Evolutionary conservation across 2,329 filamentous ascomycete genomes (phyloP), one percentile per base, ranked within the genome.

Genomic region (Arthroderma sp.): DNA sequence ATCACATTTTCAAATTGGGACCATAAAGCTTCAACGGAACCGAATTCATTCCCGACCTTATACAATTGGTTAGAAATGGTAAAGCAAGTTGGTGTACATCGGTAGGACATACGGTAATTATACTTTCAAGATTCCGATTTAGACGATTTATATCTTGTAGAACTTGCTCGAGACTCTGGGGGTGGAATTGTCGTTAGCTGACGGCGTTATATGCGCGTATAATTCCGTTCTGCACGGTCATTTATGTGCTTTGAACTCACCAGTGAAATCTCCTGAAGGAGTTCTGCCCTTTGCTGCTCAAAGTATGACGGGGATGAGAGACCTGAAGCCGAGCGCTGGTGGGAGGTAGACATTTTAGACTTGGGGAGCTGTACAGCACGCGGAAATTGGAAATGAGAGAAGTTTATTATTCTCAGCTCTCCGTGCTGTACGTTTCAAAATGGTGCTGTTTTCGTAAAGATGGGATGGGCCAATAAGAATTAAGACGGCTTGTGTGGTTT

Each of bases 1-100:
- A 95, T 96, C 55, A 96, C 88, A 53, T 82, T 84, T 68, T 98
- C 91, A 59, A 98, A 96, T 58, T 94, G 86, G 34, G 85, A 93
- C 91, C 91, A 98, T 10, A 98, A 74, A 29, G 86, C 87, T 64
- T 98, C 91, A 37, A 98, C 91, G 3, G 86, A 88, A n/a, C 84
- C 82, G 66, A 98, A 95, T 59, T 98, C 91, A 65, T 94, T 94
- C 33, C 91, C 91, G 43, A 98, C 81, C 80, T 86, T 44, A 22
- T 33, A 29, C 6, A 29, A 29, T 45, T 15, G 46, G 9, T 36
- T 30, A 28, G n/a, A 29, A 29, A 37, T 32, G 34, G 15, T 31
- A n/a, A 30, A 8, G 33, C n/a, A 11, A 31, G 40, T 3, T 7
- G 10, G 38, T 28, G 38, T 38, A 33, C 6, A 3, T 28, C 48